These are phyloP conservation scores for Kuraishia floccosa DNA, from an alignment of 805 yeast genomes.

Conservation along the genomic window DNA sequence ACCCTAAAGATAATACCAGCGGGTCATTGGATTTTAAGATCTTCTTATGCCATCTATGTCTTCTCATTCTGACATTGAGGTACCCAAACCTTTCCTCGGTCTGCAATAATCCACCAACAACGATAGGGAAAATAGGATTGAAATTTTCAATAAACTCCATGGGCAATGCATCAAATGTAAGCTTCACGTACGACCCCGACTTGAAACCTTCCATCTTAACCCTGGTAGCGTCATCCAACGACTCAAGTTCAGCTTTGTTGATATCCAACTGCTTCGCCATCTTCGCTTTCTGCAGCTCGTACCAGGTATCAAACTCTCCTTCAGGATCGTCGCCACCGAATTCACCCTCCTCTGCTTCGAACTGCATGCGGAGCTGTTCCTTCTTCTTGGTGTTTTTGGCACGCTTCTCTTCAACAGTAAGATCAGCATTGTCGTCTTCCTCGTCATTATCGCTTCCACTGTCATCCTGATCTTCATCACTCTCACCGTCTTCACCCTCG, in stretches of 20 bases:
- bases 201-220: constrained; percentile 79
- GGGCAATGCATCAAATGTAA: constrained; percentile 76
- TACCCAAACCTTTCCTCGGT: constrained; percentile 92
- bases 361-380: constrained; percentile 78
- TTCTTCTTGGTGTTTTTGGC: constrained; percentile 79
- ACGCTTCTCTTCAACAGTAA: constrained; percentile 66
- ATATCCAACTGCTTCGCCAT: constrained; percentile 94
- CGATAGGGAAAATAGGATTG: constrained; percentile 74
- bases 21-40: constrained; percentile 95
- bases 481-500: constrained; percentile 15
- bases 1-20: constrained; percentile 82
- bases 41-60: constrained; percentile 98
- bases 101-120: constrained; percentile 83
- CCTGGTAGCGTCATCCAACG: constrained; percentile 69
- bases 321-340: constrained; percentile 77
- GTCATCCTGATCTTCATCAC: constrained; percentile 16
- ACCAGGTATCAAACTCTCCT: constrained; percentile 91
- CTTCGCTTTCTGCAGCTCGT: constrained; percentile 91
- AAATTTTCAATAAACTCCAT: constrained; percentile 85
- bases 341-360: constrained; percentile 68
- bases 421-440: constrained; percentile 24
- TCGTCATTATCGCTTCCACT: constrained; percentile 33
- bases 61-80: constrained; percentile 85
- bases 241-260: constrained; percentile 68
- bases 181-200: constrained; percentile 89